Base-by-base conservation (phyloP, 1,284 basidiomycete species). In the Tilletia indica region DNA sequence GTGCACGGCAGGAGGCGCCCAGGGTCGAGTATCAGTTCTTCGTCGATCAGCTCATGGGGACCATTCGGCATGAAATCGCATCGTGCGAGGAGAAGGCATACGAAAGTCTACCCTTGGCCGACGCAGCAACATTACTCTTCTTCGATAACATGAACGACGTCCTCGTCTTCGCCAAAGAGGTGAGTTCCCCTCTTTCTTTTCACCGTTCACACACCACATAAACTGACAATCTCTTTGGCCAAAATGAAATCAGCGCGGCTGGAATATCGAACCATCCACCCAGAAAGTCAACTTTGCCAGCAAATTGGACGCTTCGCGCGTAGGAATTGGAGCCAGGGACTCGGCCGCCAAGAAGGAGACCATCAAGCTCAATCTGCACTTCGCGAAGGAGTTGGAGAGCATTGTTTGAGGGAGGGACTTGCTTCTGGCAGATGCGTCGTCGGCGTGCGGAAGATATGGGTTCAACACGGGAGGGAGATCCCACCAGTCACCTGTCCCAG, bases 61-160 rank as follows among this genome's bases (percentile, higher is more conserved):
- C 94, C 3, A 95, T 96, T 77, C 87, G 93, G 91, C 92, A 73
- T 25, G 94, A 96, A 86, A 96, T 96, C 78, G 93, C 94, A 14
- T 93, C 91, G 78, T 96, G 93, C 79, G 93, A 94, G 82, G 93
- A 96, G 84, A 88, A 90, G 68, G 94, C 93, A 5, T 96, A 96
- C 77, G 91, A 93, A 78, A 91, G 90, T 75, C 86, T 96, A 68
- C 94, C 94, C 1, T 83, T 96, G 70, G 91, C 91, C 81, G 94
- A 96, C 78, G 94, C 93, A 0, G 90, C 91, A 0, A 94, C 92
- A 1, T 86, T 96, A 67, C 86, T 96, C 71, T 96, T 96, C 88
- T 95, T 96, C 86, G 89, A 89, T 47, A 90, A 87, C 69, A 89
- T 90, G 75, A 89, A 89, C 4, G 92, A 94, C 71, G 86, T 96